phyloP scores from a whole-genome alignment of 768 basidiomycete genomes.

The Candolleomyces eurysporus region DNA sequence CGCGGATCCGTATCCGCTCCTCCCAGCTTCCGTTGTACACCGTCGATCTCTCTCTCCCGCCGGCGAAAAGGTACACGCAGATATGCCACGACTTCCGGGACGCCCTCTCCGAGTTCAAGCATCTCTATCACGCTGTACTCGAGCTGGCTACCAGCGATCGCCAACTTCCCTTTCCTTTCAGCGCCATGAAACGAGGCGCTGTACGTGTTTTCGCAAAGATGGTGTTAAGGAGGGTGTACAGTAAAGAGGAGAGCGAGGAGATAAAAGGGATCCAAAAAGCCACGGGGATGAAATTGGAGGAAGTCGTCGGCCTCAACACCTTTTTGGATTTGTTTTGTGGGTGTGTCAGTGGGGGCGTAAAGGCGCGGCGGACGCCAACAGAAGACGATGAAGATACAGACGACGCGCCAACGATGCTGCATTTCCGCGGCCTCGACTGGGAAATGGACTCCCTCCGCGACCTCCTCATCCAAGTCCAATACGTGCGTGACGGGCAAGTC shows the following conservation, averaged over 20 bases:
- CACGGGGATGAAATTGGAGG: conserved; percentile 27
- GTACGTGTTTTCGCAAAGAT: conserved; percentile 20
- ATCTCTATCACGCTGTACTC: conserved; percentile 28
- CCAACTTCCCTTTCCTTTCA: neutral
- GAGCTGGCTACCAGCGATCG: conserved; percentile 21
- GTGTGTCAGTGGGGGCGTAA: conserved; percentile 35
- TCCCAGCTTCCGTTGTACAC: conserved; percentile 14
- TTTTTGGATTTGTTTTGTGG: conserved; percentile 38
- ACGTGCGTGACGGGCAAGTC: conserved; percentile 27
- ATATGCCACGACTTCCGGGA: conserved; percentile 29
- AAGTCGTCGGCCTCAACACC: conserved; percentile 38
- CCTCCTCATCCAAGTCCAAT: conserved; percentile 33
- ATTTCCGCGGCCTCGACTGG: conserved; percentile 40
- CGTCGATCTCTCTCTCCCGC: conserved; percentile 32
- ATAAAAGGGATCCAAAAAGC: conserved; percentile 29
- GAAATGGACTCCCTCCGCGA: conserved; percentile 34
- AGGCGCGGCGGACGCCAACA: neutral
- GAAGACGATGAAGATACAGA: conserved; percentile 17
- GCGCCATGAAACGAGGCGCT: too few relatives aligned
- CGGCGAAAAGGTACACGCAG: conserved; percentile 24
- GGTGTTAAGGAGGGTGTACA: conserved; percentile 27
- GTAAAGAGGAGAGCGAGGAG: conserved; percentile 32
- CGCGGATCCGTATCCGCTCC: too few relatives aligned
- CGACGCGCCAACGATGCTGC: conserved; percentile 23
- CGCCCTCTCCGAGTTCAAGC: conserved; percentile 23